Conservation (phyloP, 1,284 basidiomycete species). For the Ceratobasidium sp. region DNA sequence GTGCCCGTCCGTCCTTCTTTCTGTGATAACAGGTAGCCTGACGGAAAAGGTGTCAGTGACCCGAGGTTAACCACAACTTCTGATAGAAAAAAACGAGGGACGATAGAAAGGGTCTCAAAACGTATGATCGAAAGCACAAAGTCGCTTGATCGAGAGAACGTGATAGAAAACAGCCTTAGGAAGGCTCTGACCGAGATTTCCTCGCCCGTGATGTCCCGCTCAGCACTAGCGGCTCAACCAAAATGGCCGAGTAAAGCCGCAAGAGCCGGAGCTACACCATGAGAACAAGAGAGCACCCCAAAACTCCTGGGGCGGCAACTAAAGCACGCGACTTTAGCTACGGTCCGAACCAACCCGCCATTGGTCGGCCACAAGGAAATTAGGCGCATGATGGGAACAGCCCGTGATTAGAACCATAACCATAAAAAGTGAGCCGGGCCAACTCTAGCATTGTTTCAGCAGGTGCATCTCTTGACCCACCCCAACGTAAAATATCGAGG, state of each 20-base stretch:
- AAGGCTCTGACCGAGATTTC: conserved; percentile 4
- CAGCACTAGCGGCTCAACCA: background rate
- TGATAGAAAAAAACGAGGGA: conserved; percentile 3
- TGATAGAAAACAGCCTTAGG: conserved; percentile 16
- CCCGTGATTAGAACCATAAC: conserved; percentile 2
- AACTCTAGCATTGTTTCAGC: background rate
- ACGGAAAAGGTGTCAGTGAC: conserved; percentile 3
- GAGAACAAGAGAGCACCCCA: conserved; percentile 1
- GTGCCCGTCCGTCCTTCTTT: conserved; percentile 90
- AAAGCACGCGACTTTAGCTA: background rate
- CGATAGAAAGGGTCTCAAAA: conserved; percentile 5
- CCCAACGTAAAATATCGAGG: background rate
- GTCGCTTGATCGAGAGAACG: conserved; percentile 35
- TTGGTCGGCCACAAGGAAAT: background rate
- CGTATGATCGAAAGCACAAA: conserved; percentile 21
- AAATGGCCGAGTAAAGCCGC: background rate
- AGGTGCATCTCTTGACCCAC: background rate
- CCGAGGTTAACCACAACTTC: background rate
- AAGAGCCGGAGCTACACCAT: conserved; percentile 10
- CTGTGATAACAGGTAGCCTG: conserved; percentile 95
- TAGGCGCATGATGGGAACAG: background rate
- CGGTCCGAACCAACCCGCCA: background rate
- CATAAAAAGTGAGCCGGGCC: background rate
- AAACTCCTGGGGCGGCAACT: background rate
- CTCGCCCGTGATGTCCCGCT: conserved; percentile 4